A percentile compares a stretch with the other conserved stretches of the same genome.
Conservation (phyloP, 805 yeast species). For the Saturnispora mendoncae region DNA sequence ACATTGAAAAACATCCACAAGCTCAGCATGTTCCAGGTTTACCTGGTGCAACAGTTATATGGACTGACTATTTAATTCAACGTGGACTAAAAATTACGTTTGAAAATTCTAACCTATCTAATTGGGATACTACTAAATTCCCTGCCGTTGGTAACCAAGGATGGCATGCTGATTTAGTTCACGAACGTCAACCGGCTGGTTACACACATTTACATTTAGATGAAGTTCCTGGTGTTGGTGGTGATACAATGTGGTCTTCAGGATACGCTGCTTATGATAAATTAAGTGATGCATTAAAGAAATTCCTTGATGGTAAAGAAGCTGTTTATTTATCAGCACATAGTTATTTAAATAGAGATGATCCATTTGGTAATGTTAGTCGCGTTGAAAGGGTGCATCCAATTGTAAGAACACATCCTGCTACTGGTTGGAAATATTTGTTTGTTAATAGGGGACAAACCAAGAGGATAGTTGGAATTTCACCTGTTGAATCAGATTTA, state of each 20-base stretch:
- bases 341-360: slow-evolving; percentile 30
- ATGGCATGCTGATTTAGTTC: slow-evolving; percentile 45
- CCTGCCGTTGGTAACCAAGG: slow-evolving; percentile 18
- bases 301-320: slow-evolving; percentile 43
- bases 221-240: slow-evolving; percentile 41
- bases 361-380: slow-evolving; percentile 38
- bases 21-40: slow-evolving; percentile 29
- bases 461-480: slow-evolving; percentile 41
- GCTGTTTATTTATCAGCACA: slow-evolving; percentile 38
- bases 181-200: slow-evolving; percentile 50
- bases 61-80: slow-evolving; percentile 31
- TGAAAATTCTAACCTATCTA: slow-evolving; percentile 15
- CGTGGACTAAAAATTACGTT: slow-evolving; percentile 17
- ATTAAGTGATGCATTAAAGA: slow-evolving; percentile 41
- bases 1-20: slow-evolving; percentile 33
- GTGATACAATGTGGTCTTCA: slow-evolving; percentile 47
- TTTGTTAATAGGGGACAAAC: slow-evolving; percentile 45
- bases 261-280: slow-evolving; percentile 51
- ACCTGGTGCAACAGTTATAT: slow-evolving; percentile 33
- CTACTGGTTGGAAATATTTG: slow-evolving; percentile 52
- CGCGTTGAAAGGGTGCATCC: slow-evolving; percentile 51
- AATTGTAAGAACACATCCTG: slow-evolving; percentile 55
- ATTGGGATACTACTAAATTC: slow-evolving; percentile 13
- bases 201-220: slow-evolving; percentile 46
- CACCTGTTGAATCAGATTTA: slow-evolving; percentile 40